Evolutionary conservation across 2,329 filamentous ascomycete species (phyloP).

Genomic region (Thielaviopsis musarum): DNA sequence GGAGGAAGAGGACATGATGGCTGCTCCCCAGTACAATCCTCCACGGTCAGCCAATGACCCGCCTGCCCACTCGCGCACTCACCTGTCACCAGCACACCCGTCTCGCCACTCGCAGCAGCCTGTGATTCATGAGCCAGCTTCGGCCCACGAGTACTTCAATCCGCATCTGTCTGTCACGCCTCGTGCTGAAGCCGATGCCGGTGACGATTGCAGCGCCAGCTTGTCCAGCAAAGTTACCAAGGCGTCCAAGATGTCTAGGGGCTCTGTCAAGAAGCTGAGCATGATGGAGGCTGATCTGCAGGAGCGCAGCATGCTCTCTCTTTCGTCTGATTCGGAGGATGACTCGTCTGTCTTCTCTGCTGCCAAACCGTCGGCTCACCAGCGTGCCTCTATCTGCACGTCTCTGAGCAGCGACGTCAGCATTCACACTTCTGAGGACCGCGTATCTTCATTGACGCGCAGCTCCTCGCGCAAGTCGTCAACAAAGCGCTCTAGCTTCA

Average conservation of each 20-base stretch:
- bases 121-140: neutral
- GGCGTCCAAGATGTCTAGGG: slow-evolving; percentile 35
- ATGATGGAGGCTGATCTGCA: slow-evolving; percentile 34
- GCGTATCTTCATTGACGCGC: neutral
- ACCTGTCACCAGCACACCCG: slow-evolving; percentile 10
- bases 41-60: neutral
- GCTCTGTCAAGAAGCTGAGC: slow-evolving; percentile 26
- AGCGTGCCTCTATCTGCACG: slow-evolving; percentile 10
- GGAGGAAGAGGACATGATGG: slow-evolving; percentile 3
- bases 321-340: slow-evolving; percentile 42
- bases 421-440: slow-evolving; percentile 7
- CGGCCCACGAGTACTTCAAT: slow-evolving; percentile 5
- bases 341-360: slow-evolving; percentile 19
- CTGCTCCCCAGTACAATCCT: slow-evolving; percentile 6
- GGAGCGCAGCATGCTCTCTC: slow-evolving; percentile 36
- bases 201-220: slow-evolving; percentile 29
- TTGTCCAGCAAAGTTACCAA: slow-evolving; percentile 38
- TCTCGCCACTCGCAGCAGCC: slow-evolving; percentile 12
- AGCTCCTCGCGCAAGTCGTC: slow-evolving; percentile 19
- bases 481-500: slow-evolving; percentile 26
- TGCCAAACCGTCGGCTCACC: slow-evolving; percentile 7
- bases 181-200: neutral
- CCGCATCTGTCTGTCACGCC: slow-evolving; percentile 4
- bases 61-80: neutral
- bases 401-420: slow-evolving; percentile 10